phyloP scores from a whole-genome alignment of 2,329 filamentous ascomycete genomes.

The Thelonectria blattea region DNA sequence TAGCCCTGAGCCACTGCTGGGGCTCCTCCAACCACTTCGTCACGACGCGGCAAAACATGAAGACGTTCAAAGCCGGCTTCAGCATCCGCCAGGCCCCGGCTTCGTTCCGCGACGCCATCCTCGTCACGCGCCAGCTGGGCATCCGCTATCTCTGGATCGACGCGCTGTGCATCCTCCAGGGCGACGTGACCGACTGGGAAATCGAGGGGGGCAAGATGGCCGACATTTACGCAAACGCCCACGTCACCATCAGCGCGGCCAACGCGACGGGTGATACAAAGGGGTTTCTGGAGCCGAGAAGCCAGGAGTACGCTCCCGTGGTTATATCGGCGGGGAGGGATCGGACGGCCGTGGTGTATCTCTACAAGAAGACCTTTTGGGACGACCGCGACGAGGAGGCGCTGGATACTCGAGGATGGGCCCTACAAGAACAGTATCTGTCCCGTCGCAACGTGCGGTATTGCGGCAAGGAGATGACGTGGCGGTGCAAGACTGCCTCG shows the following conservation, averaged over 20 bases:
- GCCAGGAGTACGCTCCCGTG: neutral
- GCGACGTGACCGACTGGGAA: constrained; percentile 8
- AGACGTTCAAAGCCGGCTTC: constrained; percentile 3
- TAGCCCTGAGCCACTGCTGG: constrained; percentile 11
- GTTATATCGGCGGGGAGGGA: constrained; percentile 1
- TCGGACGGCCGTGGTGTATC: neutral
- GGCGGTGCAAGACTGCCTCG: constrained; percentile 6
- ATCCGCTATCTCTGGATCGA: constrained; percentile 11
- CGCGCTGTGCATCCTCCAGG: constrained; percentile 8
- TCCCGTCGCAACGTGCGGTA: constrained; percentile 9
- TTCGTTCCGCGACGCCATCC: constrained; percentile 7
- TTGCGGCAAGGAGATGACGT: constrained; percentile 5
- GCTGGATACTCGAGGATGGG: constrained; percentile 4
- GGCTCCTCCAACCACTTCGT: neutral
- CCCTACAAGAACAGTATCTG: constrained; percentile 11
- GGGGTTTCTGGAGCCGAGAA: neutral
- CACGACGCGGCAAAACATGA: constrained; percentile 6
- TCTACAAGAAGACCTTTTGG: constrained; percentile 7
- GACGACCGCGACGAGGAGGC: constrained; percentile 3
- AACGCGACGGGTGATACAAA: neutral
- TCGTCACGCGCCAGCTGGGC: constrained; percentile 9
- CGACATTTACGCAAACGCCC: constrained; percentile 3
- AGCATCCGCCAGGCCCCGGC: constrained; percentile 1
- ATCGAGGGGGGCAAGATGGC: constrained; percentile 8
- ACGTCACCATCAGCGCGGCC: constrained; percentile 8